Conservation (phyloP, 768 basidiomycete species). For the Dacryopinax spathularia region DNA sequence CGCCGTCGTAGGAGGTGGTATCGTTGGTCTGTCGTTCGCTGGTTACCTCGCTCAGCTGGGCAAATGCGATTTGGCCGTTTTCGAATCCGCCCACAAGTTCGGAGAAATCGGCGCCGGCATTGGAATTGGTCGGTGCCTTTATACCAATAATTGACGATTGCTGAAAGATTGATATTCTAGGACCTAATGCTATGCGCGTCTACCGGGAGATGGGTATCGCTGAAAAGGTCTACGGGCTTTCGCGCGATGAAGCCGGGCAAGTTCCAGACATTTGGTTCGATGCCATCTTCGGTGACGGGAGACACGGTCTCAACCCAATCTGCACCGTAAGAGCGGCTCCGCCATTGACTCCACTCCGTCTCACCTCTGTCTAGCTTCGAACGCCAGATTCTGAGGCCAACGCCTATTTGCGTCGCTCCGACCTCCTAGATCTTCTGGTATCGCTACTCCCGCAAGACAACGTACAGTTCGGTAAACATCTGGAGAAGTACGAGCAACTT, state of each 20-base stretch:
- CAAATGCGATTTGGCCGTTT: constrained; percentile 21
- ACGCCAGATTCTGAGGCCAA: background rate
- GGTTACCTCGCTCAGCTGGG: constrained; percentile 19
- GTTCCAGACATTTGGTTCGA: background rate
- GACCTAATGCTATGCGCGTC: background rate
- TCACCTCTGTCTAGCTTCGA: background rate
- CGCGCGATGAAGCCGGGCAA: background rate
- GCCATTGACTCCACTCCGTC: background rate
- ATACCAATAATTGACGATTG: no score
- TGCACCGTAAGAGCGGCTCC: background rate
- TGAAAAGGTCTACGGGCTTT: background rate
- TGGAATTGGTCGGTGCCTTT: constrained; percentile 13
- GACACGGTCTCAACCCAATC: background rate
- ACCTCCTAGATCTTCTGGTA: constrained; percentile 36
- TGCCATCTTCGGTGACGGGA: background rate
- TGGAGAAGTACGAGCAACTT: constrained; percentile 23
- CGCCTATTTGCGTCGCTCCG: constrained; percentile 22
- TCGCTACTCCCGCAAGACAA: constrained; percentile 30
- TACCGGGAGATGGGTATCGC: background rate
- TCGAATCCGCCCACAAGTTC: constrained; percentile 30
- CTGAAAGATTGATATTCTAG: no score
- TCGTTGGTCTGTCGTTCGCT: constrained; percentile 22
- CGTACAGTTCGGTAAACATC: constrained; percentile 40
- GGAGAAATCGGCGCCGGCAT: constrained; percentile 37
- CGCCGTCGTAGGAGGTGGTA: constrained; percentile 17